Conservation (phyloP, 345 rosid genomes). For the Lenwebbia sp. region DNA sequence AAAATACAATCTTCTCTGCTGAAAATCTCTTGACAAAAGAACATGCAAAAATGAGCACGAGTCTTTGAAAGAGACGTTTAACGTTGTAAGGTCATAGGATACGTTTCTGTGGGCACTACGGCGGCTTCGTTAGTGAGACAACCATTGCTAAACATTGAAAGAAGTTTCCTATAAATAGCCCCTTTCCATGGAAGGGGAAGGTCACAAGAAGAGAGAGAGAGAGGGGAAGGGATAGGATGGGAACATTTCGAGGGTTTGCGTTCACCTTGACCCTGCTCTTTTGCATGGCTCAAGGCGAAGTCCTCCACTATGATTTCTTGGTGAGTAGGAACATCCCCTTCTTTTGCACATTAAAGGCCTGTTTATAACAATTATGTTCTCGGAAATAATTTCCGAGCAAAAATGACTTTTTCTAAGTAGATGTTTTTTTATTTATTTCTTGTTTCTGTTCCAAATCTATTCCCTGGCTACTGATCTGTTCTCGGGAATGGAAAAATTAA, state of each 20-base stretch:
- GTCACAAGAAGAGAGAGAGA: not conserved
- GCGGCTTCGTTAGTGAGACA: not conserved
- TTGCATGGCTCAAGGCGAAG: not conserved
- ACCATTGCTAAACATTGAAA: not conserved
- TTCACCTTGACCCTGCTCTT: not conserved
- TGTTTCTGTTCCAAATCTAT: too few relatives aligned
- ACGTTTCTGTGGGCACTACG: too few relatives aligned
- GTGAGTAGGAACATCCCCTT: not conserved
- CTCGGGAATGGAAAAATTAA: too few relatives aligned
- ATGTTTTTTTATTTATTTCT: too few relatives aligned
- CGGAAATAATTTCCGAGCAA: too few relatives aligned
- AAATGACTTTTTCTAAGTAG: too few relatives aligned
- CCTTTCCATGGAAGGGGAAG: not conserved
- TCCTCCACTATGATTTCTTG: not conserved
- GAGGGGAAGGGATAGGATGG: not conserved
- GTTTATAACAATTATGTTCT: too few relatives aligned
- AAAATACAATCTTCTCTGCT: not conserved
- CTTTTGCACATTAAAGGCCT: not conserved
- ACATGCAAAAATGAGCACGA: too few relatives aligned
- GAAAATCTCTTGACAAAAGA: not conserved
- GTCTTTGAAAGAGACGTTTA: too few relatives aligned
- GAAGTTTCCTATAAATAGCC: not conserved
- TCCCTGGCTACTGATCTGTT: too few relatives aligned
- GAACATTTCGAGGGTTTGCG: not conserved
- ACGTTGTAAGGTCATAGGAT: too few relatives aligned